These are phyloP conservation scores for Leptographium galeiforme DNA, from an alignment of 2,329 filamentous ascomycete species.

Conservation along the genomic window DNA sequence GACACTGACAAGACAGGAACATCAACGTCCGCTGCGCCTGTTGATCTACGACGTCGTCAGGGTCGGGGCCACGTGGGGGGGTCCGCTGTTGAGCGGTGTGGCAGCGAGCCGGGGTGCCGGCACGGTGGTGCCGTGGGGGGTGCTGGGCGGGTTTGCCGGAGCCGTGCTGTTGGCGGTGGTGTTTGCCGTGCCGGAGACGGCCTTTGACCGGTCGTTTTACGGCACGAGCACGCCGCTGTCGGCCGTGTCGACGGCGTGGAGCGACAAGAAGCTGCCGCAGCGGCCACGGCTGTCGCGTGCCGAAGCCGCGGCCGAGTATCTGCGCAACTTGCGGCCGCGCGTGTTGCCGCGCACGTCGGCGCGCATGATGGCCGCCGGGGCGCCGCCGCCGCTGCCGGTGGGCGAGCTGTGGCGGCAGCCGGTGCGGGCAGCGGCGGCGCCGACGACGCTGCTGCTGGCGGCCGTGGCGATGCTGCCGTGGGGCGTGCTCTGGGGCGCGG, in stretches of 20 bases:
- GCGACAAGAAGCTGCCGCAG: slow-evolving; percentile 15
- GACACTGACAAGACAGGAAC: slow-evolving; percentile 26
- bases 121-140: slow-evolving; percentile 35
- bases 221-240: slow-evolving; percentile 15
- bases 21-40: slow-evolving; percentile 33
- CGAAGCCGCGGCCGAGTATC: slow-evolving; percentile 22
- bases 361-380: slow-evolving; percentile 16
- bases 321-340: slow-evolving; percentile 20
- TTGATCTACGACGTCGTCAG: slow-evolving; percentile 31
- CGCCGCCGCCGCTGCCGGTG: slow-evolving; percentile 18
- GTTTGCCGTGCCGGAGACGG: slow-evolving; percentile 37
- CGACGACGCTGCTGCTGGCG: slow-evolving; percentile 34
- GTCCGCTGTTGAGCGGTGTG: slow-evolving; percentile 38
- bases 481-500: slow-evolving; percentile 32
- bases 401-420: slow-evolving; percentile 25
- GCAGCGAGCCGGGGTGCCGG: slow-evolving; percentile 25
- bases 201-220: slow-evolving; percentile 29
- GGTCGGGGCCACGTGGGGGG: slow-evolving; percentile 36
- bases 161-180: slow-evolving; percentile 32
- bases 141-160: slow-evolving; percentile 35
- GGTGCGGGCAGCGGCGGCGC: slow-evolving; percentile 33
- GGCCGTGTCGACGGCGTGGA: slow-evolving; percentile 7
- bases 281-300: slow-evolving; percentile 17
- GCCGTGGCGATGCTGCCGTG: slow-evolving; percentile 30
- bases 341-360: not conserved